Conservation (phyloP, 768 basidiomycete genomes). For the Lentinula aciculospora region DNA sequence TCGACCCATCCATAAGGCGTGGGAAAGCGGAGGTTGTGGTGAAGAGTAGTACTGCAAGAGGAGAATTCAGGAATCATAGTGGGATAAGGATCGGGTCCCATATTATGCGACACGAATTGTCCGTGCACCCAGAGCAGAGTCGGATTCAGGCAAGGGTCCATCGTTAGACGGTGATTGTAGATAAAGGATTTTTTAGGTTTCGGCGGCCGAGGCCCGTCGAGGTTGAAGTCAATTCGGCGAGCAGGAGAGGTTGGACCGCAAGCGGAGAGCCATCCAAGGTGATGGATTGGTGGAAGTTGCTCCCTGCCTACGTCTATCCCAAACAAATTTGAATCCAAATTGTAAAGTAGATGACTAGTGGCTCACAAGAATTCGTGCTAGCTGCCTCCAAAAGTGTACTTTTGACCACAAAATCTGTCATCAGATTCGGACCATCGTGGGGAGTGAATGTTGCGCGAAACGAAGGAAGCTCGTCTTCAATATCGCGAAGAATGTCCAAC, state of each 20-base stretch:
- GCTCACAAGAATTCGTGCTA: constrained; percentile 22
- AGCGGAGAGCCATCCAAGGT: constrained; percentile 32
- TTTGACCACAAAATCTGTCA: constrained; percentile 26
- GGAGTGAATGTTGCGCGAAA: constrained; percentile 38
- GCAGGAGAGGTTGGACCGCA: constrained; percentile 31
- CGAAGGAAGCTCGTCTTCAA: constrained; percentile 31
- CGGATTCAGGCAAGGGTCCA: constrained; percentile 44
- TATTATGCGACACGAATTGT: constrained; percentile 42
- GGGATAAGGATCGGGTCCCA: constrained; percentile 37
- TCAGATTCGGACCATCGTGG: constrained; percentile 29
- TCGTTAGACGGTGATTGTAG: constrained; percentile 33
- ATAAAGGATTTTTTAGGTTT: constrained; percentile 34
- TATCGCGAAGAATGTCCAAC: constrained; percentile 26
- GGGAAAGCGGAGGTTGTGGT: constrained; percentile 47
- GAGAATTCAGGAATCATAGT: constrained; percentile 47
- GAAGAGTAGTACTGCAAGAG: constrained; percentile 38
- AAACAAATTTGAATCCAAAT: too few relatives aligned
- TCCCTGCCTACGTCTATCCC: not conserved
- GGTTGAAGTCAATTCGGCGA: constrained; percentile 20
- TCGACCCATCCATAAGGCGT: constrained; percentile 39
- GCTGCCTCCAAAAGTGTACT: constrained; percentile 26
- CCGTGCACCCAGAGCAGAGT: constrained; percentile 36
- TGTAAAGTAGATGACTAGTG: not conserved
- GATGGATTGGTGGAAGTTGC: constrained; percentile 1
- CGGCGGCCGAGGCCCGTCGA: constrained; percentile 15